phyloP scores from a whole-genome alignment of 2,329 filamentous ascomycete species.

The Cladosporium sp. region DNA sequence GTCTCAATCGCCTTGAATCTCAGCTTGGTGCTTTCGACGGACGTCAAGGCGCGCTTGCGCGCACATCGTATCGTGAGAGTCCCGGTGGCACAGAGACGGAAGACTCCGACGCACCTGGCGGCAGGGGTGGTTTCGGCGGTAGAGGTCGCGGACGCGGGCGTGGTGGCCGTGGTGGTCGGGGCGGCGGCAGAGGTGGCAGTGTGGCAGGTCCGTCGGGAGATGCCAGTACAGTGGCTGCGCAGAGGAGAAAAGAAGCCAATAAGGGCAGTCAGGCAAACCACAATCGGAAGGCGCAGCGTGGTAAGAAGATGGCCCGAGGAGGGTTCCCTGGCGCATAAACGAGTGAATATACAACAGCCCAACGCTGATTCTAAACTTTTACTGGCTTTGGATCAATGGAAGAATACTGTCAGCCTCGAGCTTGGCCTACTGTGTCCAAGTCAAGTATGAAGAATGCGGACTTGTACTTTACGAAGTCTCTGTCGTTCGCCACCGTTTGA shows the following conservation, averaged over 20 bases:
- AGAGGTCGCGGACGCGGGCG: constrained; percentile 54
- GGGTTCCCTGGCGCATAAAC: constrained; percentile 46
- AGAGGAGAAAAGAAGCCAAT: constrained; percentile 76
- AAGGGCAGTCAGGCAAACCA: constrained; percentile 84
- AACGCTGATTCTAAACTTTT: not conserved
- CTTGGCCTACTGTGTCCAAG: not conserved
- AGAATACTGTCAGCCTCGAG: not conserved
- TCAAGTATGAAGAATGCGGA: not conserved
- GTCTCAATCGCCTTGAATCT: constrained; percentile 68
- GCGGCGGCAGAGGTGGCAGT: constrained; percentile 47
- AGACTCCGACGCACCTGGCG: constrained; percentile 52
- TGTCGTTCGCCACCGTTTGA: no score
- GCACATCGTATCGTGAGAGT: constrained; percentile 64
- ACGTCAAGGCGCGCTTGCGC: constrained; percentile 62
- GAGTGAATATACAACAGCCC: not conserved
- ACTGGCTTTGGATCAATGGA: not conserved
- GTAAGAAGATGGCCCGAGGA: constrained; percentile 61
- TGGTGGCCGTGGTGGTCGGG: constrained; percentile 46
- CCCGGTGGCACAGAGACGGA: constrained; percentile 58
- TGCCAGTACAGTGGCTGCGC: constrained; percentile 69
- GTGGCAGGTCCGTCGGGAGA: constrained; percentile 67
- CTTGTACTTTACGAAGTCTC: not conserved
- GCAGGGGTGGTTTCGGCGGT: constrained; percentile 44
- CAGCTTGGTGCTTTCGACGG: constrained; percentile 67
- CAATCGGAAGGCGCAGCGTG: constrained; percentile 71